These are phyloP conservation scores for Aphanomyces euteiches DNA, from an alignment of 352 stramenopile genomes.

Conservation along the genomic window DNA sequence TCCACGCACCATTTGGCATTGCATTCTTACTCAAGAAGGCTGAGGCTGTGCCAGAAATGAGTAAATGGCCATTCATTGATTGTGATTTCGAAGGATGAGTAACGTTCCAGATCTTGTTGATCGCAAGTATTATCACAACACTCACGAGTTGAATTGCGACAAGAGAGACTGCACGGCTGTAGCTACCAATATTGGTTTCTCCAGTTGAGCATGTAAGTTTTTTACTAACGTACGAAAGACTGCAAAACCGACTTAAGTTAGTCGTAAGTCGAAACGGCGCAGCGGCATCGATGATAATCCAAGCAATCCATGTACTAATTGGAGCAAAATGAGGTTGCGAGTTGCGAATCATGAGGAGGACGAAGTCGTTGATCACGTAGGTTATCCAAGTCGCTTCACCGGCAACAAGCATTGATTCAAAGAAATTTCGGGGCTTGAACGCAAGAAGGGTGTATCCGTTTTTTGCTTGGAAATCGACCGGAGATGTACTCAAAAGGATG, in stretches of 20 bases:
- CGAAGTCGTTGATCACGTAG: constrained; percentile 14
- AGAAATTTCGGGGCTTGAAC: not conserved
- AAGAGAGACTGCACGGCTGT: not conserved
- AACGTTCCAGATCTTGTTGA: not conserved
- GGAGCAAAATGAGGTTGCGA: not conserved
- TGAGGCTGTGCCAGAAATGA: not conserved
- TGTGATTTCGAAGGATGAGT: not conserved
- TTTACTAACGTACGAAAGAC: not conserved
- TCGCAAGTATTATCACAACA: not conserved
- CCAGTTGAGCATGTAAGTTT: not conserved
- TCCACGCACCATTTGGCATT: not conserved
- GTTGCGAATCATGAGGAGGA: not conserved
- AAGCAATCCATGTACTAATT: not conserved
- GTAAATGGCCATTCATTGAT: not conserved
- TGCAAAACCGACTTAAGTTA: not conserved
- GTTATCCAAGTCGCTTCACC: constrained; percentile 19
- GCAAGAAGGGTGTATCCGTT: constrained; percentile 4
- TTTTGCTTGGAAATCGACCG: not conserved
- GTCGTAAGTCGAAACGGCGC: not conserved
- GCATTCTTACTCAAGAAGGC: not conserved
- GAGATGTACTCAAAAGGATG: constrained; percentile 1
- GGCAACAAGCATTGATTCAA: constrained; percentile 14
- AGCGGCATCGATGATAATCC: not conserved
- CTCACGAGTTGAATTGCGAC: not conserved
- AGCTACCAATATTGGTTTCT: not conserved